A percentile compares a stretch with the other conserved stretches of the same genome.
These are phyloP conservation scores for Mycena leptocephala DNA, from an alignment of 768 basidiomycete genomes.

Conservation along the genomic window DNA sequence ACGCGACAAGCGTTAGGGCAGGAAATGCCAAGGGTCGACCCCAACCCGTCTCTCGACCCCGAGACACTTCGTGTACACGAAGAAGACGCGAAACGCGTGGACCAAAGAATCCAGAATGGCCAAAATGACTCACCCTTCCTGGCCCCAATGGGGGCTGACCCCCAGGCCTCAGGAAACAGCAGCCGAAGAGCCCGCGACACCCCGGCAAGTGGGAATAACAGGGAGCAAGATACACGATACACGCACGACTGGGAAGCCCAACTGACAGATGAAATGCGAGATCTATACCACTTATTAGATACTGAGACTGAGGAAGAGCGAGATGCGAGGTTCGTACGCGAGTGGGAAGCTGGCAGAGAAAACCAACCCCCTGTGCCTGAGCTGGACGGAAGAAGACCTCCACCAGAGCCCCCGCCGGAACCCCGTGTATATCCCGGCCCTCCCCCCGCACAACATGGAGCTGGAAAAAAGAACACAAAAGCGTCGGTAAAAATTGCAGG, in stretches of 20 bases:
- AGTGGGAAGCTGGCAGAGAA: neutral
- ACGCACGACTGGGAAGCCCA: neutral
- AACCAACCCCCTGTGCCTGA: neutral
- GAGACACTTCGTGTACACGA: too few species aligned
- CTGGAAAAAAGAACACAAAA: neutral
- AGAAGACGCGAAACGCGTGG: too few species aligned
- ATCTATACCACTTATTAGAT: neutral
- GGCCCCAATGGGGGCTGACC: too few species aligned
- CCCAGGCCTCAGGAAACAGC: too few species aligned
- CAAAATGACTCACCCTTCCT: too few species aligned
- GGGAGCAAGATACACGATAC: neutral
- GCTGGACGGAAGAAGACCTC: too few species aligned
- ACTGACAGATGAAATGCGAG: neutral
- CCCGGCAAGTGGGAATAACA: too few species aligned
- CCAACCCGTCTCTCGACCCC: too few species aligned
- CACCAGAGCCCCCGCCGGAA: neutral
- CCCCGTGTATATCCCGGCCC: neutral
- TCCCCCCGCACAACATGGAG: neutral
- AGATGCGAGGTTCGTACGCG: neutral
- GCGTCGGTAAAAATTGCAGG: too few species aligned
- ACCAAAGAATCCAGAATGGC: too few species aligned
- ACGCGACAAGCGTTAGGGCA: neutral
- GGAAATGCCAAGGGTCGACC: too few species aligned
- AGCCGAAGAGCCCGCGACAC: too few species aligned
- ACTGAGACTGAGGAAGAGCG: neutral